These are phyloP conservation scores for Populus alba DNA, from an alignment of 345 rosid species.

Conservation along the genomic window DNA sequence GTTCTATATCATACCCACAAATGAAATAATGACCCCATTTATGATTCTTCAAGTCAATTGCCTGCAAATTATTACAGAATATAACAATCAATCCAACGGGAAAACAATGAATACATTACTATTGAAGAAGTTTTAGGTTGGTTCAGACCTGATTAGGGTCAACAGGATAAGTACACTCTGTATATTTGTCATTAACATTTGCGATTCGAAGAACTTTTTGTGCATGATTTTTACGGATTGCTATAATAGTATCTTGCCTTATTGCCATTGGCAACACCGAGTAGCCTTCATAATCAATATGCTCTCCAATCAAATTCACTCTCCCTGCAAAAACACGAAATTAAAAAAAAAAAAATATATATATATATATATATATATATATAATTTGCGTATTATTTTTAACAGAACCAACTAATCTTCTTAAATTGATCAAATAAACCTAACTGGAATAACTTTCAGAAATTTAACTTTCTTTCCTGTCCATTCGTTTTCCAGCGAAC, in stretches of 20 bases:
- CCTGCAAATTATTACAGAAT: conserved; percentile 42
- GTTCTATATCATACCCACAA: conserved; percentile 69
- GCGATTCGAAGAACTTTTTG: conserved; percentile 60
- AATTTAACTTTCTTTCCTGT: background rate
- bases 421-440: background rate
- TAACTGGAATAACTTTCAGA: background rate
- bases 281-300: conserved; percentile 96
- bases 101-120: background rate
- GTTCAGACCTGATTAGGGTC: conserved; percentile 69
- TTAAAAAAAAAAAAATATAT: too few relatives aligned
- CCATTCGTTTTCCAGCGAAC: background rate
- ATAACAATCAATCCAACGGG: background rate
- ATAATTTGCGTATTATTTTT: too few relatives aligned
- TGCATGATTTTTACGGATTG: conserved; percentile 54
- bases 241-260: conserved; percentile 85
- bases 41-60: conserved; percentile 80
- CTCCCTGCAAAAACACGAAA: conserved; percentile 49
- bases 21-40: conserved; percentile 95
- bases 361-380: too few relatives aligned
- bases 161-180: conserved; percentile 69
- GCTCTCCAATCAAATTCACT: conserved; percentile 97
- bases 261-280: conserved; percentile 99
- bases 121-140: background rate
- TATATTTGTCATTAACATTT: conserved; percentile 71
- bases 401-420: background rate